Evolutionary conservation across 2,329 filamentous ascomycete genomes (phyloP), one percentile per base, ranked within the genome.

Genomic region (Aspergillus transmontanensis): DNA sequence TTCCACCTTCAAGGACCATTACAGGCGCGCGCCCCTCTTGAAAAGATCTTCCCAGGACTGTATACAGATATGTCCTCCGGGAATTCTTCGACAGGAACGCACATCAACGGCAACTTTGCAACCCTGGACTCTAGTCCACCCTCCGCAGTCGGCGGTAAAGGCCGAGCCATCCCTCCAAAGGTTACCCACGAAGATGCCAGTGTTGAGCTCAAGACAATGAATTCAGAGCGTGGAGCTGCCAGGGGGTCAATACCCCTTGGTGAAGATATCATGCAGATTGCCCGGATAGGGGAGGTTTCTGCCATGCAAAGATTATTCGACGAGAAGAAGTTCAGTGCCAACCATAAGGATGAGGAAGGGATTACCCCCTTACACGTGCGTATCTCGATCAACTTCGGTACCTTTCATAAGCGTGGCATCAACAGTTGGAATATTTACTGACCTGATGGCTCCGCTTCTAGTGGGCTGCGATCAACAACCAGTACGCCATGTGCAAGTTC

Each of bases 381-480:
- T 82, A 56, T 58, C 30, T 26, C n/a, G 7, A 23, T 50, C n/a
- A 12, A 21, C 11, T n/a, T 46, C 26, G 39, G 51, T 36, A 41
- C 2, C 11, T 32, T 59, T 28, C 19, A 6, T 19, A 2, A 14
- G 34, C 34, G 2, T 55, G 11, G 19, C 11, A 36, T 19, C 34
- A 39, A 23, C 6, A 19, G 9, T 39, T 26, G 2, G 28, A 16
- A 34, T 19, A 21, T 12, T 26, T 39, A 63, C 65, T 68, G 58
- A 69, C 64, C 23, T 57, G 43, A 19, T 57, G 36, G 11, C 62
- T 66, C 43, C 56, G 62, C 57, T 62, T 69, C 59, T 76, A 99
- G 93, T 99, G 95, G 95, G 95, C 95, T 54, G 93, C 96, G 43
- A 98, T 99, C 78, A 99, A 99, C 82, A 98, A 98, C 75, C 95